Evolutionary conservation across 179 eudicot genomes (phyloP), one percentile per base, ranked within the genome.

Genomic region (Beta macrorhiza): DNA sequence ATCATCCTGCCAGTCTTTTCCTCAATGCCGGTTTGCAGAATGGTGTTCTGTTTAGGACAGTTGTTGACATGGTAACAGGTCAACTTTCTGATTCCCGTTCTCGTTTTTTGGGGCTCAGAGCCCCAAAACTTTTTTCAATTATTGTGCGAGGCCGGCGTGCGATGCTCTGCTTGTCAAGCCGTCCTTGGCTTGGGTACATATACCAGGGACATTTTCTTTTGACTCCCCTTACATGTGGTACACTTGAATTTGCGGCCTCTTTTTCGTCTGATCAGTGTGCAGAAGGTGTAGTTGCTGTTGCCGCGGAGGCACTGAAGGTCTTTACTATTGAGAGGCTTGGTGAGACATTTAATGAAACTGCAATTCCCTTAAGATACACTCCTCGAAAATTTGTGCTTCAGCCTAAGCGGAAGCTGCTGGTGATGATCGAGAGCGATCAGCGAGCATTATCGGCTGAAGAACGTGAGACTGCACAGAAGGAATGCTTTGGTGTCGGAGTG

Each of bases 201-300:
- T 85, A 86, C 58, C 90, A 86, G 82, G 99, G 99, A 51, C 90
- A 88, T 84, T 88, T 86, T 72, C 86, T 88, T 53, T 76, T 88
- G 85, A 88, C 89, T 13, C 89, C 89, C 49, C 83, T 88, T 74
- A 84, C 89, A 25, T 84, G 88, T 79, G 89, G 85, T 45, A 84
- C 86, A 1, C 89, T 86, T 81, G 90, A 88, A 74, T 88, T 84
- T 79, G 97, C 98, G 45, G 98, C 98, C 67, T 92, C 98, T 0
- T 97, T 97, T 85, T 91, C 98, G 61, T 97, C 99, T 63, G 98
- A 94, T 88, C 99, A 97, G 85, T 97, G 99, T 89, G 91, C 97
- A 3, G 99, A 97, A 87, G 98, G 99, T 92, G 98, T 97, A 5
- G 98, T 97, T 74, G 89, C 99, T 90, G 99, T 97, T 79, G 97